These are phyloP conservation scores for Picochlorum costavermella DNA, from an alignment of 139 green algal genomes.

Conservation along the genomic window DNA sequence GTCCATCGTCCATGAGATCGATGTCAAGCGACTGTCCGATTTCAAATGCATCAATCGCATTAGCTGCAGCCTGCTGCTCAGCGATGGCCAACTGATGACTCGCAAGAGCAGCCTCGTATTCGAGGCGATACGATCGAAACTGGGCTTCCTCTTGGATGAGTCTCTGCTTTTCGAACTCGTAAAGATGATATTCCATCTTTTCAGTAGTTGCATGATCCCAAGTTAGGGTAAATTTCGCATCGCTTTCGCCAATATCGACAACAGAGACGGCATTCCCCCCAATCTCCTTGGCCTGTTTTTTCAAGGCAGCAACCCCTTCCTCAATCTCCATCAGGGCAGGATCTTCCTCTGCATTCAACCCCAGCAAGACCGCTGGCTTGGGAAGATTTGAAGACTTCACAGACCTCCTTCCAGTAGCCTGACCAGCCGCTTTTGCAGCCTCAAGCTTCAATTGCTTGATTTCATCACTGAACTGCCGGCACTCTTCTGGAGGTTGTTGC, in stretches of 20 bases:
- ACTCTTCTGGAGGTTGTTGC: slow-evolving; percentile 12
- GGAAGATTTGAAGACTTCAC: slow-evolving; percentile 4
- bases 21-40: neutral
- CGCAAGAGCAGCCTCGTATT: slow-evolving; percentile 36
- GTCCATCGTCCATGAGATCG: neutral
- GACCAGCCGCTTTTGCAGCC: neutral
- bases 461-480: slow-evolving; percentile 14
- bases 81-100: slow-evolving; percentile 28
- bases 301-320: neutral
- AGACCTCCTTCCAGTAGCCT: slow-evolving; percentile 1
- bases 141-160: slow-evolving; percentile 34
- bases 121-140: slow-evolving; percentile 30
- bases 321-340: slow-evolving; percentile 26
- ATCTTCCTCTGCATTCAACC: slow-evolving; percentile 18
- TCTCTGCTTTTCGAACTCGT: slow-evolving; percentile 14
- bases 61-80: slow-evolving; percentile 4
- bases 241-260: neutral
- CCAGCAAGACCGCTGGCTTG: neutral
- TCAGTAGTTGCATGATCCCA: neutral
- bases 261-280: neutral
- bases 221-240: neutral
- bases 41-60: slow-evolving; percentile 8
- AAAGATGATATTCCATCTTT: slow-evolving; percentile 4
- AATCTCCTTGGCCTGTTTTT: neutral
- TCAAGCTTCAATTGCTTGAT: neutral